phyloP scores from a whole-genome alignment of 2,329 filamentous ascomycete species.

The Pezicula radicicola region DNA sequence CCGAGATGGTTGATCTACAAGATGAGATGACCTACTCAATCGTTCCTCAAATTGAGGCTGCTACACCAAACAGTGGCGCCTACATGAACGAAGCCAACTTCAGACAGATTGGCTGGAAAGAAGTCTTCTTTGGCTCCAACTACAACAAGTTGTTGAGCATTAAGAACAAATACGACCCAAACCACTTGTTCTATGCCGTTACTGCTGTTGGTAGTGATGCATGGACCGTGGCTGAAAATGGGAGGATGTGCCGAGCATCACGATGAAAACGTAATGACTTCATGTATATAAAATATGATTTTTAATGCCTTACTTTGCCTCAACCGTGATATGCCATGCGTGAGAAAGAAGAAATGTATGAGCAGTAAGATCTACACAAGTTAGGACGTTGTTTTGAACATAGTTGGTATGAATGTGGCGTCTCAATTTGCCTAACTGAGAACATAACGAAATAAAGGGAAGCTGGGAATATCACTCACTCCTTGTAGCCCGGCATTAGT shows the following conservation, averaged over 20 bases:
- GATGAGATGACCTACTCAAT: constrained; percentile 29
- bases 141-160: constrained; percentile 38
- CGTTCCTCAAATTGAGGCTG: constrained; percentile 30
- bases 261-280: constrained; percentile 35
- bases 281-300: too few relatives aligned
- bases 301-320: too few relatives aligned
- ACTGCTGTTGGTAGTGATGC: constrained; percentile 49
- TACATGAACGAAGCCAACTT: constrained; percentile 53
- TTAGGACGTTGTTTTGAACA: too few relatives aligned
- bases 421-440: too few relatives aligned
- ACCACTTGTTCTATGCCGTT: constrained; percentile 41
- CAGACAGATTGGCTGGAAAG: constrained; percentile 38
- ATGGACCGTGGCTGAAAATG: constrained; percentile 40
- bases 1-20: constrained; percentile 25
- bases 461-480: too few relatives aligned
- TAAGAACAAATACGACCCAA: constrained; percentile 49
- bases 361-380: too few relatives aligned
- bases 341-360: too few relatives aligned
- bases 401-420: too few relatives aligned
- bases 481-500: too few relatives aligned
- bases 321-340: too few relatives aligned
- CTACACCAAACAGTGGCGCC: constrained; percentile 38
- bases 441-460: too few relatives aligned
- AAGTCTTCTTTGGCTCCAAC: constrained; percentile 43
- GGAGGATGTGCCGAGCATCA: constrained; percentile 36